Conservation (phyloP, 2,329 filamentous ascomycete species). For the Penicillium sp. region DNA sequence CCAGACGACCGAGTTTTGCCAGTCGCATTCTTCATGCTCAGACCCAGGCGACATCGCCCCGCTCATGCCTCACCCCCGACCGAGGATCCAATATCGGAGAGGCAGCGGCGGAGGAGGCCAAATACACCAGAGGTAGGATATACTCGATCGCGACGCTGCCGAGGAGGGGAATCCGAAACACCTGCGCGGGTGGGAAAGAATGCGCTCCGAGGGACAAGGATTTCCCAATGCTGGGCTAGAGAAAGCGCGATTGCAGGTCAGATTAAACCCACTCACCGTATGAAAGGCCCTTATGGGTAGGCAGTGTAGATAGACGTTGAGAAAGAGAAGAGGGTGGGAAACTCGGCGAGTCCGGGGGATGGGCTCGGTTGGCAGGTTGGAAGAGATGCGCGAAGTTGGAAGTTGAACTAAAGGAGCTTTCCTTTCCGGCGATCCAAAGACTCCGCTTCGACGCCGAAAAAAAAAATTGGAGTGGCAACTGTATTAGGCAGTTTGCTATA, state of each 20-base stretch:
- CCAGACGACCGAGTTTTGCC: slow-evolving; percentile 11
- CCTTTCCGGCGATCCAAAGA: slow-evolving; percentile 32
- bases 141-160: slow-evolving; percentile 3
- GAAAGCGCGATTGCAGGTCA: slow-evolving; percentile 17
- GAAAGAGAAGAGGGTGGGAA: slow-evolving; percentile 6
- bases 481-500: slow-evolving; percentile 12
- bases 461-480: slow-evolving; percentile 35
- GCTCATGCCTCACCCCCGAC: slow-evolving; percentile 8
- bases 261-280: slow-evolving; percentile 24
- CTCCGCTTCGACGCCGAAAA: slow-evolving; percentile 28
- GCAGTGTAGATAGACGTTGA: background rate
- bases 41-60: slow-evolving; percentile 8
- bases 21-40: slow-evolving; percentile 21
- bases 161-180: slow-evolving; percentile 11
- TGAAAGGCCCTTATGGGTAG: background rate
- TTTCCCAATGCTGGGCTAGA: slow-evolving; percentile 17
- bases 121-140: background rate
- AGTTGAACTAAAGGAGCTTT: slow-evolving; percentile 31
- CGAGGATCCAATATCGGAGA: background rate
- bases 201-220: slow-evolving; percentile 22
- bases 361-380: slow-evolving; percentile 17
- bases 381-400: slow-evolving; percentile 30
- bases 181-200: slow-evolving; percentile 17
- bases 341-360: slow-evolving; percentile 19
- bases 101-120: background rate